A percentile compares a stretch with the other conserved stretches of the same genome.
Evolutionary conservation across 306 rosid genomes (phyloP).

Genomic region (Crotalaria pallida): DNA sequence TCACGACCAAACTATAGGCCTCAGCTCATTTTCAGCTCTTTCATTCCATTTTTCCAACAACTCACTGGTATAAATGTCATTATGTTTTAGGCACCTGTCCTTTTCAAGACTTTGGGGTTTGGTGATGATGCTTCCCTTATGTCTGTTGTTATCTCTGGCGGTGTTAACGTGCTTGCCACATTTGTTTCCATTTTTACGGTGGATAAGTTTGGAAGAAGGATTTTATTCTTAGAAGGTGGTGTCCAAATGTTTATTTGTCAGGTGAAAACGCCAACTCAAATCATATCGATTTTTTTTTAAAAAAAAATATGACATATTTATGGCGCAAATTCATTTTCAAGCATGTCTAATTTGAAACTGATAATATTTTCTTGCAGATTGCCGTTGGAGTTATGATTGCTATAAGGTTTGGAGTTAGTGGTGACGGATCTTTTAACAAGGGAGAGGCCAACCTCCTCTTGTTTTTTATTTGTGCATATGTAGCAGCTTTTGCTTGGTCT

Average conservation of each 20-base stretch:
- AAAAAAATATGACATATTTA: too few species aligned
- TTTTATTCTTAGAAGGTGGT: too few species aligned
- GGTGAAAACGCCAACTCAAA: neutral
- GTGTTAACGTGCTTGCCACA: neutral
- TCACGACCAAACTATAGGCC: neutral
- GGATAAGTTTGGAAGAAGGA: too few species aligned
- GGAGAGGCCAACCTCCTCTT: constrained; percentile 9
- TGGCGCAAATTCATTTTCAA: neutral
- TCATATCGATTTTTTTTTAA: too few species aligned
- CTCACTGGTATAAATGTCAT: neutral
- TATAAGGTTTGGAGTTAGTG: constrained; percentile 11
- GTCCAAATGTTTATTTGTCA: too few species aligned
- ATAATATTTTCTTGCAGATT: neutral
- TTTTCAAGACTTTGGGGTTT: neutral
- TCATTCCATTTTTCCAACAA: neutral
- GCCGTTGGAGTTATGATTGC: constrained; percentile 19
- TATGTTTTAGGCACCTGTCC: neutral
- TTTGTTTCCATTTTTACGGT: neutral
- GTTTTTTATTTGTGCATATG: constrained; percentile 33
- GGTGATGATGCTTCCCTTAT: neutral
- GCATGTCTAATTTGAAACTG: neutral
- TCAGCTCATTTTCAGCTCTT: neutral
- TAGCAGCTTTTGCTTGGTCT: constrained; percentile 54
- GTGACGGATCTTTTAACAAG: constrained; percentile 22
- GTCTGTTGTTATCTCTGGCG: neutral